These are phyloP conservation scores for Neofusicoccum cordaticola DNA, from an alignment of 2,329 filamentous ascomycete genomes.

Conservation along the genomic window DNA sequence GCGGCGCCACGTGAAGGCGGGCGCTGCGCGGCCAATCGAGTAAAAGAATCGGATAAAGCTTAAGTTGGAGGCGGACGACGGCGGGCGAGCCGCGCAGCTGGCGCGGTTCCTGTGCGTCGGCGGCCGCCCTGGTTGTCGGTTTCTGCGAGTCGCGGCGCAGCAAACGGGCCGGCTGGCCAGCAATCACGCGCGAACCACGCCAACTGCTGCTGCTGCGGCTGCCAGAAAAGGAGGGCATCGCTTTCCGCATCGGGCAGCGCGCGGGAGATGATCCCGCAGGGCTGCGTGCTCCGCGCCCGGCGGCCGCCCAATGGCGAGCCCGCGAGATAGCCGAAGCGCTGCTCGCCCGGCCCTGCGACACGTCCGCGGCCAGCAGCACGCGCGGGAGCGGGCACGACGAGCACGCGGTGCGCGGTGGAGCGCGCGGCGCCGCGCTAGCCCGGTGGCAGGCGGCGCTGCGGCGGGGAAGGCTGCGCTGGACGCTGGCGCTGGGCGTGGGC, in stretches of 20 bases:
- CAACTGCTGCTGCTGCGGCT: background rate
- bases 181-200: constrained; percentile 12
- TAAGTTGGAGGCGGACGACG: background rate
- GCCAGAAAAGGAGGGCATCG: constrained; percentile 6
- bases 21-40: background rate
- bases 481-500: background rate
- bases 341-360: no score
- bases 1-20: constrained; percentile 5
- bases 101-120: constrained; percentile 7
- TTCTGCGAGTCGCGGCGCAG: constrained; percentile 11
- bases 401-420: background rate
- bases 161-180: constrained; percentile 6
- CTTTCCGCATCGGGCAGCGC: background rate
- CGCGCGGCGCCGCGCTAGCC: background rate
- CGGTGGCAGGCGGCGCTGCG: background rate
- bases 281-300: background rate
- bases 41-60: constrained; percentile 12
- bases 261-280: background rate
- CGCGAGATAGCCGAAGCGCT: background rate
- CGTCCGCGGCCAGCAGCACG: background rate
- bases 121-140: constrained; percentile 6
- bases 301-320: background rate
- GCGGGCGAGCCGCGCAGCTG: constrained; percentile 4
- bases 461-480: constrained; percentile 9
- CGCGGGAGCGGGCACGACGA: background rate